Conservation (phyloP, 2,329 filamentous ascomycete species). For the Claviceps citrina region DNA sequence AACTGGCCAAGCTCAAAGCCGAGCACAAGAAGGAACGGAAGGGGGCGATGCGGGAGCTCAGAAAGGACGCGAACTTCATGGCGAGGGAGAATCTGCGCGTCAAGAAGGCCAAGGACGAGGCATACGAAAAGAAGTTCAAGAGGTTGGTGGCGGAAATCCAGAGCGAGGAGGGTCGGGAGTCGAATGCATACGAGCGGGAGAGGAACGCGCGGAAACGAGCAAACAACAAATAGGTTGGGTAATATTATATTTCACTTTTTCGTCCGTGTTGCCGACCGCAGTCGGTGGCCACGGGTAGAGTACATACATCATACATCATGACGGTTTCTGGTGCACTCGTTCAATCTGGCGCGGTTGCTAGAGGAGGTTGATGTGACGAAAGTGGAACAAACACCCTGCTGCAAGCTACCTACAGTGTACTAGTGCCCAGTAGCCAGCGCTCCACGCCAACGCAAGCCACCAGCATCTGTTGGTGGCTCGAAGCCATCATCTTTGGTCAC, state of each 20-base stretch:
- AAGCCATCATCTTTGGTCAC: too few relatives aligned
- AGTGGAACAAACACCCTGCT: too few relatives aligned
- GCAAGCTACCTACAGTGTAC: too few relatives aligned
- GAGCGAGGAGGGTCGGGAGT: constrained; percentile 73
- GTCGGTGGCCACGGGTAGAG: too few relatives aligned
- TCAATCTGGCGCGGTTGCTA: too few relatives aligned
- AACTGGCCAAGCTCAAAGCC: constrained; percentile 66
- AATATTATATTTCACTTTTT: not conserved
- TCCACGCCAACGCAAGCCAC: too few relatives aligned
- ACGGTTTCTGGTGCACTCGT: not conserved
- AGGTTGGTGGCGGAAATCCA: constrained; percentile 88
- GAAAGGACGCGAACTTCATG: constrained; percentile 91
- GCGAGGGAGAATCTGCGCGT: constrained; percentile 75
- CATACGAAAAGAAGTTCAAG: constrained; percentile 94
- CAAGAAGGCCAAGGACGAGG: constrained; percentile 86
- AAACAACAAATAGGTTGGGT: constrained; percentile 26
- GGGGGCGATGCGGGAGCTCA: constrained; percentile 80
- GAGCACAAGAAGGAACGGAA: constrained; percentile 94
- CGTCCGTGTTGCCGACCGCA: not conserved
- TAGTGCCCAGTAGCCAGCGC: too few relatives aligned
- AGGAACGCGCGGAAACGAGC: constrained; percentile 58
- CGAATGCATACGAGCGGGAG: constrained; percentile 80
- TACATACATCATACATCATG: too few relatives aligned
- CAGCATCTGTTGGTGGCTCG: too few relatives aligned
- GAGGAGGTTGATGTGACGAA: too few relatives aligned